These are phyloP conservation scores for Fusarium temperatum DNA, from an alignment of 2,329 filamentous ascomycete species.

Conservation along the genomic window DNA sequence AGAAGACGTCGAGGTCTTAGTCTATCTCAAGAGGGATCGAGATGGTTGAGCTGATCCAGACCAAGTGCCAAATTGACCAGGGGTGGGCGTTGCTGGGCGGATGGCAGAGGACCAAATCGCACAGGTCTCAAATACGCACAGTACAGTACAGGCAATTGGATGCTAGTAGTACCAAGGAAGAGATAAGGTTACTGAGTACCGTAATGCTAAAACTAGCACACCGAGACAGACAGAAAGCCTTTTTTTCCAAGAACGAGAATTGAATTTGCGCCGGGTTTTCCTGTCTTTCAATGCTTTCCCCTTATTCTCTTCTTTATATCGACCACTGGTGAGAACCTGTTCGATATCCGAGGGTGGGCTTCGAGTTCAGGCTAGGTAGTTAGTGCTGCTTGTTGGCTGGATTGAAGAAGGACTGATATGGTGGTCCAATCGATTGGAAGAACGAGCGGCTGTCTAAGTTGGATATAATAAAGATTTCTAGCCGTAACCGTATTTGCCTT, in stretches of 20 bases:
- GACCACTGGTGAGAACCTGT: slow-evolving; percentile 12
- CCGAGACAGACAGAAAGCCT: slow-evolving; percentile 25
- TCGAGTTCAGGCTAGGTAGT: not conserved
- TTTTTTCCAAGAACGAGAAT: slow-evolving; percentile 22
- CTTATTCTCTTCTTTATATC: not conserved
- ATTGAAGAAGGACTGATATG: not conserved
- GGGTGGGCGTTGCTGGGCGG: slow-evolving; percentile 41
- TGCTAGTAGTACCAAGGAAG: not conserved
- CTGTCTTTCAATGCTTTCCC: slow-evolving; percentile 3
- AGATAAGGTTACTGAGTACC: slow-evolving; percentile 32
- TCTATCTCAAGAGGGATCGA: slow-evolving; percentile 31
- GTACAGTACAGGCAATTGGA: slow-evolving; percentile 5
- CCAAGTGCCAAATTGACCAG: slow-evolving; percentile 35
- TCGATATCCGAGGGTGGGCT: slow-evolving; percentile 1
- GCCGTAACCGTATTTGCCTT: slow-evolving; percentile 22
- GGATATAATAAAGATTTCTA: slow-evolving; percentile 26
- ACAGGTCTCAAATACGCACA: slow-evolving; percentile 35
- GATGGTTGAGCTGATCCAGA: slow-evolving; percentile 31
- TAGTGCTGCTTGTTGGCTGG: not conserved
- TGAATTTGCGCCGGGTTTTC: slow-evolving; percentile 19
- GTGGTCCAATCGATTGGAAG: not conserved
- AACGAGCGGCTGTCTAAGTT: slow-evolving; percentile 31
- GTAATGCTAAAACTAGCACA: slow-evolving; percentile 19
- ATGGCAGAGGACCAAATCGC: slow-evolving; percentile 32
- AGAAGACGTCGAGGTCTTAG: slow-evolving; percentile 25